Percentiles rank a stretch among this genome's conserved stretches.
Evolutionary conservation across 208 protist species (phyloP).

Genomic region (Phytomonas sp.): DNA sequence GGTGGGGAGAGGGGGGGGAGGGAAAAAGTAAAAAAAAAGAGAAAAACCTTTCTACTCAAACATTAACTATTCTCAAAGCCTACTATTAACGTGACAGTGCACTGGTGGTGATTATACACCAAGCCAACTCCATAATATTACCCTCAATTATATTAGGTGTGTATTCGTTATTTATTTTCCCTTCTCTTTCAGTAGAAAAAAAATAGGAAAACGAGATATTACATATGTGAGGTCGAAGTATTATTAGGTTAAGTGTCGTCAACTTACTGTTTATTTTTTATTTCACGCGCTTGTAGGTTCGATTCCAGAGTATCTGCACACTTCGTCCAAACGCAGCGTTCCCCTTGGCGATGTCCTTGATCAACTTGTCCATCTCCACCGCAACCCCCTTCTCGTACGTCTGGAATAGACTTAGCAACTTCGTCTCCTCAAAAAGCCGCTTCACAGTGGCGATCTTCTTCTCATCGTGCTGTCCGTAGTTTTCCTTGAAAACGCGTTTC

Average conservation of each 20-base stretch:
- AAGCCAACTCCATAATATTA: not conserved
- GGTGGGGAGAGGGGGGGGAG: no score
- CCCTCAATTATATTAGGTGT: not conserved
- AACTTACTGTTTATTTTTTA: slow-evolving; percentile 16
- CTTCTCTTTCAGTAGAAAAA: slow-evolving; percentile 9
- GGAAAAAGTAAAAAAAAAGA: not conserved
- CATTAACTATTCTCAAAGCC: not conserved
- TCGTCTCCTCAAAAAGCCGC: slow-evolving; percentile 73
- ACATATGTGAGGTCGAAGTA: not conserved
- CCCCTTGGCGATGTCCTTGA: slow-evolving; percentile 23
- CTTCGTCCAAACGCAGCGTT: slow-evolving; percentile 47
- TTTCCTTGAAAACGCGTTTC: slow-evolving; percentile 69
- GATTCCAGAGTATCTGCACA: slow-evolving; percentile 66
- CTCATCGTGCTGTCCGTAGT: slow-evolving; percentile 81
- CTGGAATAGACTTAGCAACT: slow-evolving; percentile 64
- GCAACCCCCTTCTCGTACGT: slow-evolving; percentile 74
- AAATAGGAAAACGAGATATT: slow-evolving; percentile 8
- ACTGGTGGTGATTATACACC: not conserved
- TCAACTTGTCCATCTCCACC: slow-evolving; percentile 40
- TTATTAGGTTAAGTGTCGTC: not conserved
- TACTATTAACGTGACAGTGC: not conserved
- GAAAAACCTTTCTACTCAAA: not conserved
- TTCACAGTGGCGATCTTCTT: slow-evolving; percentile 84
- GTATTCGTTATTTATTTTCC: slow-evolving; percentile 5
- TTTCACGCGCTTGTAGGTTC: slow-evolving; percentile 87